Conservation (phyloP, 352 stramenopile genomes). For the Thraustotheca clavata region DNA sequence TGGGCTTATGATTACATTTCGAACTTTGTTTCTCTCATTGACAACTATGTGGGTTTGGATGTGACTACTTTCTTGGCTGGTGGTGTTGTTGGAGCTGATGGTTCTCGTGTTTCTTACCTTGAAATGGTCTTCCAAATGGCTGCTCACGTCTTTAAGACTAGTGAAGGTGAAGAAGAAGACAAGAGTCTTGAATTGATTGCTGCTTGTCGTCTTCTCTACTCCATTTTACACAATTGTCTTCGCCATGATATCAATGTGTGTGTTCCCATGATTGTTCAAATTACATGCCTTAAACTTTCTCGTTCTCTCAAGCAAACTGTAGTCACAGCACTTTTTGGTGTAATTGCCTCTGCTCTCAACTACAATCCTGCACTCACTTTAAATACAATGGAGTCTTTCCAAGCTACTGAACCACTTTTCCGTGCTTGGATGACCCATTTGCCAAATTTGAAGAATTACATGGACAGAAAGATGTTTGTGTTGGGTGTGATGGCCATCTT, state of each 20-base stretch:
- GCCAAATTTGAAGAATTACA: constrained; percentile 64
- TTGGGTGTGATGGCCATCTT: constrained; percentile 89
- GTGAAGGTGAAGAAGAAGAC: constrained; percentile 55
- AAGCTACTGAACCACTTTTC: constrained; percentile 85
- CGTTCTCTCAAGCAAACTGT: constrained; percentile 44
- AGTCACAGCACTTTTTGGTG: constrained; percentile 81
- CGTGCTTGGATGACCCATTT: constrained; percentile 88
- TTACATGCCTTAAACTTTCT: constrained; percentile 48
- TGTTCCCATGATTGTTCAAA: constrained; percentile 60
- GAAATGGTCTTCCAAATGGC: constrained; percentile 78
- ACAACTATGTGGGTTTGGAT: constrained; percentile 92
- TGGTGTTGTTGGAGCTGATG: constrained; percentile 31
- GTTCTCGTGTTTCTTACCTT: constrained; percentile 48
- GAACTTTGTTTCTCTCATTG: constrained; percentile 93
- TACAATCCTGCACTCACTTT: constrained; percentile 91
- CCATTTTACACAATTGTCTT: constrained; percentile 77
- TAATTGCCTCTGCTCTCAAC: constrained; percentile 87
- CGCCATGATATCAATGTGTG: constrained; percentile 64
- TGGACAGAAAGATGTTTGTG: constrained; percentile 90
- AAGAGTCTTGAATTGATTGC: constrained; percentile 34
- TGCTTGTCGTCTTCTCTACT: constrained; percentile 65
- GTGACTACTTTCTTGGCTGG: constrained; percentile 60
- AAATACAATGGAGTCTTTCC: constrained; percentile 77
- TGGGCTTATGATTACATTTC: constrained; percentile 95
- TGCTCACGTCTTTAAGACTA: constrained; percentile 58